Evolutionary conservation across 768 basidiomycete species (phyloP).

Genomic region (Xerocomus brunneocitrinus): DNA sequence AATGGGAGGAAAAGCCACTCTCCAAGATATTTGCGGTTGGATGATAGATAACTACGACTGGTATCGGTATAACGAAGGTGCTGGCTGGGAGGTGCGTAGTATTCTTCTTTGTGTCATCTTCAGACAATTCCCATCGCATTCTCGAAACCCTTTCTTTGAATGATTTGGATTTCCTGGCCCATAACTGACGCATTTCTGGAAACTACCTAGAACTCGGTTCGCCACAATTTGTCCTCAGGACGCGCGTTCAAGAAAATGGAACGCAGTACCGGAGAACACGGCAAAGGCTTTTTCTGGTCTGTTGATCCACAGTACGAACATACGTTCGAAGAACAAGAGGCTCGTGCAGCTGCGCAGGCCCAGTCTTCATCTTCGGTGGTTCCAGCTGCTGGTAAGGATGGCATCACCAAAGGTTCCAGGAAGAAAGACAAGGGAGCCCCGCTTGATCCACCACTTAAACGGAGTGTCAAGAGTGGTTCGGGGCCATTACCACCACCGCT

Average conservation of each 20-base stretch:
- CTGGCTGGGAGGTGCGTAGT: constrained; percentile 81
- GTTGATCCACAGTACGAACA: constrained; percentile 72
- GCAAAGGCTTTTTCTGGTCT: constrained; percentile 93
- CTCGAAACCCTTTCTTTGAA: background rate
- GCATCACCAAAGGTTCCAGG: constrained; percentile 29
- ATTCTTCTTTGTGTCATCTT: background rate
- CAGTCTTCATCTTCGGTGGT: constrained; percentile 22
- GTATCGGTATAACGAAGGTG: constrained; percentile 79
- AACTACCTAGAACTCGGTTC: constrained; percentile 74
- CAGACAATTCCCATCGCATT: background rate
- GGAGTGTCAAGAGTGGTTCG: constrained; percentile 62
- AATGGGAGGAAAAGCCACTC: constrained; percentile 78
- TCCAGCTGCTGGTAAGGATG: constrained; percentile 34
- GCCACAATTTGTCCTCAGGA: constrained; percentile 91
- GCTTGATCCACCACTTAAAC: constrained; percentile 62
- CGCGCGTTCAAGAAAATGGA: constrained; percentile 91
- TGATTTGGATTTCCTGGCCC: constrained; percentile 3
- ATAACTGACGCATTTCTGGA: constrained; percentile 10
- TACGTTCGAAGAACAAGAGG: constrained; percentile 66
- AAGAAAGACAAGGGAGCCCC: constrained; percentile 58
- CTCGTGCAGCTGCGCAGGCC: constrained; percentile 38
- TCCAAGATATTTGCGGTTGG: constrained; percentile 91
- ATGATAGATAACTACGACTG: constrained; percentile 86
- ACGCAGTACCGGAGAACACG: constrained; percentile 75
- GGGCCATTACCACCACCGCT: constrained; percentile 62